These are phyloP conservation scores for Colletotrichum tofieldiae DNA, from an alignment of 2,329 filamentous ascomycete genomes.

Conservation along the genomic window DNA sequence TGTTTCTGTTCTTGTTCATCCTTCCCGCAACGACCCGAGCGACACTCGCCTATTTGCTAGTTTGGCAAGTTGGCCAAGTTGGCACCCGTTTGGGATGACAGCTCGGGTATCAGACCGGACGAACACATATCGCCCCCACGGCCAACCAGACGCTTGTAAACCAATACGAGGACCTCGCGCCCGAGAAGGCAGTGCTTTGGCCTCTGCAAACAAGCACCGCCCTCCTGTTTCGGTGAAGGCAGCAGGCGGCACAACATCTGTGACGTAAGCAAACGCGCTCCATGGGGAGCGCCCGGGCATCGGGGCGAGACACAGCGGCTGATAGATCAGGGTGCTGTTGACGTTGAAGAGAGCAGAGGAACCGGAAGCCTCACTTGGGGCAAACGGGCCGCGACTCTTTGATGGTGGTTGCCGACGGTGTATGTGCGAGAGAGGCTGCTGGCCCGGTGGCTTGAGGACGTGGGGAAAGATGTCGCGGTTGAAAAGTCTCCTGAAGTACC, in stretches of 20 bases:
- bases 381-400: not conserved
- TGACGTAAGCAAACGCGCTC: slow-evolving; percentile 12
- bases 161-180: slow-evolving; percentile 1
- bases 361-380: slow-evolving; percentile 15
- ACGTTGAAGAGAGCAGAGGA: not conserved
- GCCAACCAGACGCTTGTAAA: not conserved
- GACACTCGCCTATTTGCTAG: not conserved
- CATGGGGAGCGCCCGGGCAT: not conserved
- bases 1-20: not conserved
- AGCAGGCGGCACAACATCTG: not conserved
- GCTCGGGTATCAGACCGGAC: slow-evolving; percentile 1
- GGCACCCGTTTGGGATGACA: not conserved
- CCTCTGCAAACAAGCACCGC: slow-evolving; percentile 14
- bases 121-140: slow-evolving; percentile 4
- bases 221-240: slow-evolving; percentile 28
- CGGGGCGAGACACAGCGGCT: not conserved
- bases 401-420: not conserved
- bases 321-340: not conserved
- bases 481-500: not conserved
- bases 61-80: not conserved
- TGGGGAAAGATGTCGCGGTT: not conserved
- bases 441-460: not conserved
- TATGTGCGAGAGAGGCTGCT: not conserved
- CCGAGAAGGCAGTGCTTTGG: not conserved
- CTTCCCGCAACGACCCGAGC: slow-evolving; percentile 1